A percentile compares a stretch with the other conserved stretches of the same genome.
phyloP scores from a whole-genome alignment of 2,329 filamentous ascomycete species.

The Apiospora aurea region DNA sequence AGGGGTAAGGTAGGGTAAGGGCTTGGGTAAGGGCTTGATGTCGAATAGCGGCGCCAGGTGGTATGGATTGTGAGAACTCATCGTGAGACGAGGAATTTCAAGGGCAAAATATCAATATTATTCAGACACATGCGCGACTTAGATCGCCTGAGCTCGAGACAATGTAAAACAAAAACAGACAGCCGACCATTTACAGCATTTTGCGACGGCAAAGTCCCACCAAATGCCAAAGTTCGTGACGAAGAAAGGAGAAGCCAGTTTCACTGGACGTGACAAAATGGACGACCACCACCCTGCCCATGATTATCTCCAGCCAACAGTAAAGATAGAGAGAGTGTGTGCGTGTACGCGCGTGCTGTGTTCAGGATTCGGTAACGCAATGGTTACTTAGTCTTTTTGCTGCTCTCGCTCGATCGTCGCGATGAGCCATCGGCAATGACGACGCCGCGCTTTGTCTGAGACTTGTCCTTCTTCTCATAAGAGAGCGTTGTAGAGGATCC shows the following conservation, averaged over 20 bases:
- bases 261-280: not conserved
- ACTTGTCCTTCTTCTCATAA: constrained; percentile 27
- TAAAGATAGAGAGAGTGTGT: not conserved
- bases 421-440: constrained; percentile 28
- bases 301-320: not conserved
- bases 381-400: constrained; percentile 2
- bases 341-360: not conserved
- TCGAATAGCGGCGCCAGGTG: not conserved
- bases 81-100: not conserved
- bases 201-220: constrained; percentile 4
- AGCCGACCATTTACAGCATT: not conserved
- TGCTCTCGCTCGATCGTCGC: constrained; percentile 18
- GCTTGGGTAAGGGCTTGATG: not conserved
- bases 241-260: not conserved
- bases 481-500: constrained; percentile 26
- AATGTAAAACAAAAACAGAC: constrained; percentile 14
- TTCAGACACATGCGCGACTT: not conserved
- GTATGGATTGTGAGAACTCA: not conserved
- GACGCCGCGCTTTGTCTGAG: constrained; percentile 24
- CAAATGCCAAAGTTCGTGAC: not conserved
- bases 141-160: not conserved
- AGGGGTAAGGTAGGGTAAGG: not conserved
- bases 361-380: not conserved
- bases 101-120: not conserved
- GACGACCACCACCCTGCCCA: not conserved